Conservation (phyloP, 2,329 filamentous ascomycete genomes). For the Sporothrix globosa region DNA sequence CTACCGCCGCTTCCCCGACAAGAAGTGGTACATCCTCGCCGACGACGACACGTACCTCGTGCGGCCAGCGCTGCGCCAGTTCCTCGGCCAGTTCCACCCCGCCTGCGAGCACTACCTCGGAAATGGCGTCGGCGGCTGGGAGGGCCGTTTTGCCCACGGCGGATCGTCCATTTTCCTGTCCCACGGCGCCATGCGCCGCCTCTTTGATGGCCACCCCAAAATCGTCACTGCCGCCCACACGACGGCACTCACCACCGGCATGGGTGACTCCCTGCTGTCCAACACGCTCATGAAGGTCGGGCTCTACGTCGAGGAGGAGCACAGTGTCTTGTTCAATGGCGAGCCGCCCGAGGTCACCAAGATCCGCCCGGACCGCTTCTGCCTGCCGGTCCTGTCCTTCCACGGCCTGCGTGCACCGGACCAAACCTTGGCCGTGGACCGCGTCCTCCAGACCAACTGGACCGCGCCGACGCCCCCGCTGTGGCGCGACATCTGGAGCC, state of each 20-base stretch:
- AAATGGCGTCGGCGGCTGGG: slow-evolving; percentile 17
- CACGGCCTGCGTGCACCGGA: not conserved
- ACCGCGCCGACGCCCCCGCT: not conserved
- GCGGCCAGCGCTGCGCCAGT: not conserved
- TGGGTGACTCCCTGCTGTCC: slow-evolving; percentile 15
- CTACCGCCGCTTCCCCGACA: slow-evolving; percentile 4
- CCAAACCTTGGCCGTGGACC: not conserved
- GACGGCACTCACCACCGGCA: not conserved
- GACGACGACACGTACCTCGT: slow-evolving; percentile 22
- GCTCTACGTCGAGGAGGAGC: not conserved
- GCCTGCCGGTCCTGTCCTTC: slow-evolving; percentile 4
- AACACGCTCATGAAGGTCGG: slow-evolving; percentile 5
- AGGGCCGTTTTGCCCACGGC: slow-evolving; percentile 17
- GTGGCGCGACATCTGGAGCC: slow-evolving; percentile 10
- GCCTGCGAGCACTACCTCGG: slow-evolving; percentile 9
- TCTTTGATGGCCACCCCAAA: not conserved
- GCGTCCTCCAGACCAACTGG: not conserved
- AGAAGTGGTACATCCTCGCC: slow-evolving; percentile 23
- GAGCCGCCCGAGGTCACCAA: slow-evolving; percentile 4
- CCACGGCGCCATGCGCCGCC: not conserved
- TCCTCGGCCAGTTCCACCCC: not conserved
- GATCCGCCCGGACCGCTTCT: slow-evolving; percentile 12
- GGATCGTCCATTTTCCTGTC: slow-evolving; percentile 5
- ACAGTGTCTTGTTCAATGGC: not conserved
- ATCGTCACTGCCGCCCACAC: not conserved